Evolutionary conservation across 257 asterid species (phyloP), one percentile per base, ranked within the genome.

Genomic region (Ophiorrhiza pumila): DNA sequence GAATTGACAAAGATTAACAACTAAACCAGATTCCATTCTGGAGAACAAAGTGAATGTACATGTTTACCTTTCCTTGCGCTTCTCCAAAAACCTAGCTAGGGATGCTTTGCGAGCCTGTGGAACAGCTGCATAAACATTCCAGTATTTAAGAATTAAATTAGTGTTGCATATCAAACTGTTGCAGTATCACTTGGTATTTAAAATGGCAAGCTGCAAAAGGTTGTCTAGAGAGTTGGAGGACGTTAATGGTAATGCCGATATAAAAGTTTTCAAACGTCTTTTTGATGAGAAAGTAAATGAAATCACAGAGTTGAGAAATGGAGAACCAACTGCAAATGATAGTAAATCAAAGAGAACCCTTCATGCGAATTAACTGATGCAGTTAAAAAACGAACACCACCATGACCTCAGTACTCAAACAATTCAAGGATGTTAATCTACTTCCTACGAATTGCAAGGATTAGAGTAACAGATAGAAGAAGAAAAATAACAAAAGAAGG

Each of bases 51-150:
- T 4, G 18, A 13, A 11, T 2, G 17, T 4, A 59, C 43, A 64
- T 20, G 3, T 42, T 72, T 78, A 92, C 98, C 98, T 89, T 74
- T 92, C 97, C 78, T 87, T 88, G 66, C 98, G 96, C 87, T 84
- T 92, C 87, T 90, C 97, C 85, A 92, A 63, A 77, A 92, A 92
- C 43, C 95, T 89, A 49, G 91, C 90, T 81, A 92, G 64, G 46
- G 98, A 90, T 74, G 90, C 93, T 81, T 79, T 77, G 22, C 96
- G 97, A 78, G 86, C 89, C 77, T 90, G 97, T 69, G 98, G 98
- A 59, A 88, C 91, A 45, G 95, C 98, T 92, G 88, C 68, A 77
- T 39, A 63, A 17, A 66, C 53, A 71, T 18, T 23, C 53, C 5
- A 15, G 15, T 76, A n/a, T 69, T 68, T 18, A 25, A 25, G 39